Conservation (phyloP, 1,139 yeast genomes). For the Nakaseomyces glabratus region DNA sequence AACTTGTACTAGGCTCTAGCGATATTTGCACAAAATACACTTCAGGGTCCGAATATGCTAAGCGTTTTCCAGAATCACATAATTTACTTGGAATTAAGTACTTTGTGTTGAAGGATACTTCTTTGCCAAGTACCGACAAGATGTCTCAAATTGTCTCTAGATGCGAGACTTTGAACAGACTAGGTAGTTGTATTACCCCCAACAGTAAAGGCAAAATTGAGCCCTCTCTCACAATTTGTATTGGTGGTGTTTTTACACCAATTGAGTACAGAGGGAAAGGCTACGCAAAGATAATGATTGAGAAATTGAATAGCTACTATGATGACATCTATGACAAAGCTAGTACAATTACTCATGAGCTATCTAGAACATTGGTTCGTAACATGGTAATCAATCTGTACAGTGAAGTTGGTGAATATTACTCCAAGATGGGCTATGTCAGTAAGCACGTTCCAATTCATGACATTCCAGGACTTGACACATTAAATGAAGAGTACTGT, state of each 20-base stretch:
- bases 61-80: slow-evolving; percentile 17
- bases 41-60: background rate
- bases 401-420: slow-evolving; percentile 68
- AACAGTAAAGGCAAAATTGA: slow-evolving; percentile 20
- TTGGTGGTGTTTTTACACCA: slow-evolving; percentile 61
- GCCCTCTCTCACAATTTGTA: slow-evolving; percentile 41
- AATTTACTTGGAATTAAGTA: slow-evolving; percentile 31
- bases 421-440: slow-evolving; percentile 48
- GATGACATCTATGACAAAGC: slow-evolving; percentile 32
- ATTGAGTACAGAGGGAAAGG: slow-evolving; percentile 53
- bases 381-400: slow-evolving; percentile 47
- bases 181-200: slow-evolving; percentile 32
- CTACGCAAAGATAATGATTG: slow-evolving; percentile 51
- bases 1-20: slow-evolving; percentile 36
- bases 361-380: slow-evolving; percentile 12
- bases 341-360: slow-evolving; percentile 21
- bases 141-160: slow-evolving; percentile 36
- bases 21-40: slow-evolving; percentile 25
- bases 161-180: slow-evolving; percentile 41
- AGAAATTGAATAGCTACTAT: slow-evolving; percentile 30
- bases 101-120: slow-evolving; percentile 31
- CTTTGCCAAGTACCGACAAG: slow-evolving; percentile 21
- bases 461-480: slow-evolving; percentile 20
- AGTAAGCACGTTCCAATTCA: slow-evolving; percentile 41
- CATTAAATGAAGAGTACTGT: slow-evolving; percentile 16